These are phyloP conservation scores for Xylaria grammica DNA, from an alignment of 495 filamentous ascomycete species.

Conservation along the genomic window DNA sequence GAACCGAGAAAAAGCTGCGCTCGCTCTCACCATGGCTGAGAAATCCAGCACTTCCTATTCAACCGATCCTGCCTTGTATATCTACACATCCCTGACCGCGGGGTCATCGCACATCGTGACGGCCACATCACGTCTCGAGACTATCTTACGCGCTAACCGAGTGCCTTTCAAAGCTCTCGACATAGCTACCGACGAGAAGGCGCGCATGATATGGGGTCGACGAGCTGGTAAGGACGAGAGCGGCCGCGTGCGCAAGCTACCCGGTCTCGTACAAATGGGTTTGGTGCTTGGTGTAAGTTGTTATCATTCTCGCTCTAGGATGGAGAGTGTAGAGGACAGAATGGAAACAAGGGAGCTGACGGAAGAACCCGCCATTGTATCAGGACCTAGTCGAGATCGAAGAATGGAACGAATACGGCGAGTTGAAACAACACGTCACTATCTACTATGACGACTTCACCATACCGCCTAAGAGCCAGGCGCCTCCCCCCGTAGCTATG, in stretches of 20 bases:
- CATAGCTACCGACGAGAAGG: conserved; percentile 88
- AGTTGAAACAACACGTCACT: conserved; percentile 82
- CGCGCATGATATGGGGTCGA: conserved; percentile 87
- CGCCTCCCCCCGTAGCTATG: conserved; percentile 34
- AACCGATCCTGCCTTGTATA: conserved; percentile 80
- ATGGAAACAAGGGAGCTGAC: conserved; percentile 6
- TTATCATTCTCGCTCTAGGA: not conserved
- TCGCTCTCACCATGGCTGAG: conserved; percentile 48
- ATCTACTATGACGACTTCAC: conserved; percentile 61
- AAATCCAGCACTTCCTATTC: conserved; percentile 60
- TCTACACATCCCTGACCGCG: conserved; percentile 94
- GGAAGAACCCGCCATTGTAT: not conserved
- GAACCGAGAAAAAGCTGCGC: no score
- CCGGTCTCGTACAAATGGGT: conserved; percentile 86
- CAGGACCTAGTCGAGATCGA: conserved; percentile 93
- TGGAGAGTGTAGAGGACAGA: not conserved
- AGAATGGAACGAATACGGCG: conserved; percentile 99
- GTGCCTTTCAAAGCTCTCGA: conserved; percentile 92
- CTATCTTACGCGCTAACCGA: conserved; percentile 92
- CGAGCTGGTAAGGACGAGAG: conserved; percentile 65
- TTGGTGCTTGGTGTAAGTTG: conserved; percentile 80
- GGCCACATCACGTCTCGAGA: conserved; percentile 92
- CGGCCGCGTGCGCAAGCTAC: conserved; percentile 78
- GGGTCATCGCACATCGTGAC: conserved; percentile 96
- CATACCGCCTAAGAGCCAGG: conserved; percentile 49